Evolutionary conservation across 148 eudicot species (phyloP), one percentile per base, ranked within the genome.

Genomic region (Amaranthus palmeri): DNA sequence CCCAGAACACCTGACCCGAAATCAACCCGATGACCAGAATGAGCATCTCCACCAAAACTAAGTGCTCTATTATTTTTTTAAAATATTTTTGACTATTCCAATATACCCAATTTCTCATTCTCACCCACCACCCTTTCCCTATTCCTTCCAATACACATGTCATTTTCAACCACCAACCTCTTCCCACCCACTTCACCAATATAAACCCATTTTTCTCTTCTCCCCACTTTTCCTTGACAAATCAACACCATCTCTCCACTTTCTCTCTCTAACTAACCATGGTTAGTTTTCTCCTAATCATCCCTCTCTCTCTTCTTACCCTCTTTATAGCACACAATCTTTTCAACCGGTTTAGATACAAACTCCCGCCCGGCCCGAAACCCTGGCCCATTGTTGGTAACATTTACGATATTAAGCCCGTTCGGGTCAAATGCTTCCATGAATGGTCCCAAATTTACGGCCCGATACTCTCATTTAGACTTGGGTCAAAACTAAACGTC

Each of bases 381-480:
- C 92, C 88, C 3, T 79, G 84, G 64, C 97, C 97, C 4, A 47
- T 92, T 0, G 86, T 92, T 0, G 97, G 97, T 0, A 92, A 92
- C 85, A 81, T 92, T 63, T 92, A 87, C 83, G 88, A 86, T 78
- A 66, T 92, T 2, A 86, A 82, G 65, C 95, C 92, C 11, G 80
- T 92, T 14, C 82, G 82, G 13, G 85, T 87, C 80, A 79, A 86
- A 4, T 92, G 97, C 78, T 87, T 74, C 57, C 77, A 87, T 4
- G 97, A 86, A 43, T 87, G 90, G 92, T 86, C 97, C 43, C 74
- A 81, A n/a, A n/a, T 12, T 3, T 92, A 87, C 64, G 97, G 97
- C 41, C 97, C 97, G 0, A 86, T 92, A 57, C 78, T 92, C 53
- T 92, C 92, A 0, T 84, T 89, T 5, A 79, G 85, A 76, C 76